Base-by-base conservation (phyloP, 1,284 basidiomycete genomes). In the Boletellus deceptivus region DNA sequence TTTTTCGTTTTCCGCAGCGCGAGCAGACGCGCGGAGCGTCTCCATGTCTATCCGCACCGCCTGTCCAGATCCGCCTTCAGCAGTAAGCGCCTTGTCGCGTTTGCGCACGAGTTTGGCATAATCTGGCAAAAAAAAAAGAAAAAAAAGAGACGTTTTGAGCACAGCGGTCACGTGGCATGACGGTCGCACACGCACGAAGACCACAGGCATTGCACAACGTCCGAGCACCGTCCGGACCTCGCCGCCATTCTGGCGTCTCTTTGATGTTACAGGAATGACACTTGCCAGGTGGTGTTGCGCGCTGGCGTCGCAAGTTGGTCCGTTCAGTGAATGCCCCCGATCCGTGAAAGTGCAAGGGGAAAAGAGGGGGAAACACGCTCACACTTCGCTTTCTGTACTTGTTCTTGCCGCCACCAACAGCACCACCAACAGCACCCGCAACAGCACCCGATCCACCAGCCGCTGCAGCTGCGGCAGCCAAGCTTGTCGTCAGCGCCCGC, bases 181-280 rank as follows among this genome's bases (percentile, higher is more conserved):
- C 18, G 48, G 45, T 54, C 53, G 45, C 48, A 48, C 5, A 85
- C 87, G 67, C 65, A 90, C 87, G 88, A 58, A 91, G 69, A 29
- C 88, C 88, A 68, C 88, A 91, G 41, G 88, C 88, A 64, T 91
- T 91, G 63, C 87, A 91, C 61, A 91, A 66, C 8, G 88, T 91
- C 59, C 87, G 71, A 17, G 88, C 86, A 6, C 87, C 87, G 61
- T 90, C 88, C 5, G 87, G 87, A 18, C 87, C 87, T 31, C 88
- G 78, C 46, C 87, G 70, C 87, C 87, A 91, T 65, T 91, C 87
- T n/a, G 87, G 87, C 4, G 87, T 91, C 66, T 91, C 89, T 52
- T 84, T 76, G 50, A 88, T 90, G 68, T 88, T 87, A 65, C 88
- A 91, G 25, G 88, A 89, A 67, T 89, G 86, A 60, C 88, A 91